A percentile compares a stretch with the other conserved stretches of the same genome.
These are phyloP conservation scores for Alternaria brassicicola DNA, from an alignment of 2,329 filamentous ascomycete genomes.

Conservation along the genomic window DNA sequence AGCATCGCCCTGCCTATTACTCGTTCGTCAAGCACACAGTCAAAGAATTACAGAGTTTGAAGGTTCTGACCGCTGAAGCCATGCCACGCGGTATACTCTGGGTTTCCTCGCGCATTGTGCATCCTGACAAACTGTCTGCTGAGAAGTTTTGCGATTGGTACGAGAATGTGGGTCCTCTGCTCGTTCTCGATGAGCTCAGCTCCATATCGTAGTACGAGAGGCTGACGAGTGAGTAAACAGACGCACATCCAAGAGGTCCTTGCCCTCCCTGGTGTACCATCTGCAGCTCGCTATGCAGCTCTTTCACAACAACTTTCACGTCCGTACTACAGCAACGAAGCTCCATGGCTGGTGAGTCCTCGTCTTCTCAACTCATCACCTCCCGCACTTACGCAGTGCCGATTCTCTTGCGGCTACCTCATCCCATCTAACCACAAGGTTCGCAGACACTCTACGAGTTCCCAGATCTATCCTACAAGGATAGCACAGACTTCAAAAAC, in stretches of 20 bases:
- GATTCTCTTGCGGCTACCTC: not conserved
- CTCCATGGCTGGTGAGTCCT: slow-evolving; percentile 28
- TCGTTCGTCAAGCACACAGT: not conserved
- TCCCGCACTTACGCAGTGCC: not conserved
- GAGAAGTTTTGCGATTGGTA: slow-evolving; percentile 37
- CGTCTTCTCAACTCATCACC: not conserved
- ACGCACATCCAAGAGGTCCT: slow-evolving; percentile 30
- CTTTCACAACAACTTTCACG: slow-evolving; percentile 11
- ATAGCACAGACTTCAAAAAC: slow-evolving; percentile 28
- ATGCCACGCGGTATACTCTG: slow-evolving; percentile 38
- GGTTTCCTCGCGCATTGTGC: slow-evolving; percentile 30
- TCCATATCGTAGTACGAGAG: not conserved
- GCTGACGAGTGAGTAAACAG: not conserved
- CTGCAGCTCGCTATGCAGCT: slow-evolving; percentile 35
- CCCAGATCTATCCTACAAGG: slow-evolving; percentile 28
- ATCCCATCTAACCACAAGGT: not conserved
- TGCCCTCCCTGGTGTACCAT: slow-evolving; percentile 28
- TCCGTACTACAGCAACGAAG: slow-evolving; percentile 6
- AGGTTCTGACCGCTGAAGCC: not conserved
- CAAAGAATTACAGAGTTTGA: not conserved
- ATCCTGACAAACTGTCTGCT: slow-evolving; percentile 6
- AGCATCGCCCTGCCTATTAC: not conserved
- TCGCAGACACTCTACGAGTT: slow-evolving; percentile 34
- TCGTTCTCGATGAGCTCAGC: not conserved
- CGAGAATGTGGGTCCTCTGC: slow-evolving; percentile 25